Conservation (phyloP, 169 alveolate genomes). For the Plasmodium vinckei region DNA sequence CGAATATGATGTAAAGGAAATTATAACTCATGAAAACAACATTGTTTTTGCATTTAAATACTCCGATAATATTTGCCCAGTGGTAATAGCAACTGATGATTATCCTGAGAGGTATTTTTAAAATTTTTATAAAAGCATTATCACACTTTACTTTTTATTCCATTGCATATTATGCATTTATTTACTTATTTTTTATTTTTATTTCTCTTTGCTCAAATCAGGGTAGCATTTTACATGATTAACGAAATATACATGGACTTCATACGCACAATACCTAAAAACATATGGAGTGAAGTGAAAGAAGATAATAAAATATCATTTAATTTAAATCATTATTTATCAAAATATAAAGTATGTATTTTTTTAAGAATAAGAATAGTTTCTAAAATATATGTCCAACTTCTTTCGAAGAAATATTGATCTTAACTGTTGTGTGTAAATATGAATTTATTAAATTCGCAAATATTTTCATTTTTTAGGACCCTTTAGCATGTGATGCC, state of each 20-base stretch:
- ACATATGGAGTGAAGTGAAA: constrained; percentile 54
- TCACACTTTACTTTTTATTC: not conserved
- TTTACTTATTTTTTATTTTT: constrained; percentile 2
- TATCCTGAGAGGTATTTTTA: constrained; percentile 74
- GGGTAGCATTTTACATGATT: constrained; percentile 75
- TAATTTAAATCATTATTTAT: constrained; percentile 45
- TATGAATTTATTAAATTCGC: not conserved
- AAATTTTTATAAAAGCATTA: not conserved
- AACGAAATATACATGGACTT: constrained; percentile 66
- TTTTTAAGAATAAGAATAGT: not conserved
- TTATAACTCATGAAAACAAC: constrained; percentile 67
- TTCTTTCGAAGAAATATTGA: not conserved
- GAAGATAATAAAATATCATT: constrained; percentile 61
- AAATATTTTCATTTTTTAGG: constrained; percentile 15
- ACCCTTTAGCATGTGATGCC: constrained; percentile 73
- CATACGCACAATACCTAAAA: constrained; percentile 38
- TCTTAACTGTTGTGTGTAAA: not conserved
- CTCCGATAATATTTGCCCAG: constrained; percentile 58
- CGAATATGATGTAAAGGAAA: constrained; percentile 71
- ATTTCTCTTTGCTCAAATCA: not conserved
- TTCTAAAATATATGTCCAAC: not conserved
- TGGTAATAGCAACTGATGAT: constrained; percentile 73
- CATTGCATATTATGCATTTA: not conserved
- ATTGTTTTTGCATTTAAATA: constrained; percentile 69
- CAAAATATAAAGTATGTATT: constrained; percentile 54